Evolutionary conservation across 192 early-diverging fungal genomes (phyloP), one percentile per base, ranked within the genome.

Genomic region (Blastocladiella britannica): DNA sequence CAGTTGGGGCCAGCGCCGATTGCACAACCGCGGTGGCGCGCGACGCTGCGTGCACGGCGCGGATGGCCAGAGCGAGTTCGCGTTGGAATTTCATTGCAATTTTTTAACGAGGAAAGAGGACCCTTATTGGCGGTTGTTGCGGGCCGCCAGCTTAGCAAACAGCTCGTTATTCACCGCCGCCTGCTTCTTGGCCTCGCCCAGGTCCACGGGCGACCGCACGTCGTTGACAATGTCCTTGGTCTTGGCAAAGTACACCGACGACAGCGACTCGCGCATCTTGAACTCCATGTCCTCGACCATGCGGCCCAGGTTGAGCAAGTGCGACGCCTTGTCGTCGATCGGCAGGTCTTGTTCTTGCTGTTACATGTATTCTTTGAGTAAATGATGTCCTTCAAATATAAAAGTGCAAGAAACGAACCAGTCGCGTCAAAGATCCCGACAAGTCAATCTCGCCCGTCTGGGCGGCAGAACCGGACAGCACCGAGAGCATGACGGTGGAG

Each of bases 261-360:
- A 83, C 58, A 98, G 66, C 28, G 83, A 65, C 62, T 91, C 89
- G 54, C 94, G 85, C 89, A 96, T 90, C 70, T 95, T 95, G 58
- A 84, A 70, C 69, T 98, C 94, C 88, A 93, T 93, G 53, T 96
- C 94, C 67, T 98, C 94, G 7, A 98, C 83, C 79, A 98, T 87
- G 18, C 84, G 77, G 0, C 94, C 94, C 57, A 98, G 85, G 67
- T 98, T 98, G 51, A 74, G 82, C 56, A 98, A 79, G 57, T 98
- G 94, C 52, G 84, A 74, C 47, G 58, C 62, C 22, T 69, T 72
- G 51, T 82, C 76, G 31, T 94, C 94, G 0, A 85, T 66, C 8
- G 82, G 78, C 58, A 71, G 71, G 60, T 94, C 91, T 55, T 83
- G 79, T 65, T 93, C 92, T 29, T 81, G 75, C 18, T 29, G 28